Evolutionary conservation across 2,329 filamentous ascomycete species (phyloP).

Genomic region (Neonectria magnoliae): DNA sequence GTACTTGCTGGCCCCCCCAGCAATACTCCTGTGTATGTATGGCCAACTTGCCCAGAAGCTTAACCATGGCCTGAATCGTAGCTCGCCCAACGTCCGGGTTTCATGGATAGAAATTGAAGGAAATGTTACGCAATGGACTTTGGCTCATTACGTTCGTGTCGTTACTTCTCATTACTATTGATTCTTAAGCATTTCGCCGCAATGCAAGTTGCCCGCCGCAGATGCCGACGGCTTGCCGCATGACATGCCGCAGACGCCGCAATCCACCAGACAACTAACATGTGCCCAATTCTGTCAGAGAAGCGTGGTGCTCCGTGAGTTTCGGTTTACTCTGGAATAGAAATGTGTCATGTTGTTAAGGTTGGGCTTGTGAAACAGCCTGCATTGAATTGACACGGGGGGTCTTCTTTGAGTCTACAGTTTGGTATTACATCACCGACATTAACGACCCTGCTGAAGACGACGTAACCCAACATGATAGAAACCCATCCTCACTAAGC

Average conservation of each 20-base stretch:
- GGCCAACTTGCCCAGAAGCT: no score
- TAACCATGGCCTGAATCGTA: no score
- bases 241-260: slow-evolving; percentile 13
- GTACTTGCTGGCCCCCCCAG: no score
- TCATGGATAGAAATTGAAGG: neutral
- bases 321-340: neutral
- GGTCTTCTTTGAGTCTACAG: no score
- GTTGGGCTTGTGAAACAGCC: neutral
- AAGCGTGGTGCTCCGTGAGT: no score
- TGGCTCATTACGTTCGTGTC: neutral
- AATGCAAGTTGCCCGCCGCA: neutral
- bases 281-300: neutral
- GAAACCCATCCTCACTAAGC: neutral
- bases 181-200: neutral
- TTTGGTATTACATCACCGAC: no score
- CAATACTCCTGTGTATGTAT: no score
- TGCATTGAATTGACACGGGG: neutral
- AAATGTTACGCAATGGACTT: neutral
- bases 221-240: neutral
- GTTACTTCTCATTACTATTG: no score
- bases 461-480: no score
- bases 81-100: neutral
- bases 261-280: neutral
- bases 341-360: neutral
- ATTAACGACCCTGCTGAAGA: no score